A percentile compares a stretch with the other conserved stretches of the same genome.
These are phyloP conservation scores for Penicillium maclennaniae DNA, from an alignment of 495 filamentous ascomycete species.

Conservation along the genomic window DNA sequence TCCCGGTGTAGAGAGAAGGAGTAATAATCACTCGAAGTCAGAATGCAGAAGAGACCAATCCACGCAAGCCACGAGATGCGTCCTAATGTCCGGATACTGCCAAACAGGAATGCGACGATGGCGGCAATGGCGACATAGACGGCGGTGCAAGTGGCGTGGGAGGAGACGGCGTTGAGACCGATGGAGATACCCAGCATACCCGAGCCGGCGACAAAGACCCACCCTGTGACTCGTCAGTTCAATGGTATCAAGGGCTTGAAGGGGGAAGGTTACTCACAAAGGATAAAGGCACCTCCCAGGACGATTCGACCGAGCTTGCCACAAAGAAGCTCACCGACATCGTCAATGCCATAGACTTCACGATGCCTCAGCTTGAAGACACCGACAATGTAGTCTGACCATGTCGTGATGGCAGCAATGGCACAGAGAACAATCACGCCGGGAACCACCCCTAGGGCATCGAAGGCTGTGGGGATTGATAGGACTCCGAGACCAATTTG, in stretches of 20 bases:
- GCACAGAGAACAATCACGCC: constrained; percentile 48
- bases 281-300: constrained; percentile 51
- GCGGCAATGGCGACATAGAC: constrained; percentile 37
- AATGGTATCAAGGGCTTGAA: not conserved
- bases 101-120: constrained; percentile 27
- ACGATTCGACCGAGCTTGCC: constrained; percentile 59
- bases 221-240: constrained; percentile 57
- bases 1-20: constrained; percentile 17
- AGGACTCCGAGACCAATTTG: constrained; percentile 60
- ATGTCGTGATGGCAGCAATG: constrained; percentile 62
- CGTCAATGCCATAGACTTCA: constrained; percentile 62
- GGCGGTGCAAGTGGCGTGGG: constrained; percentile 60
- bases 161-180: constrained; percentile 60
- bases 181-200: constrained; percentile 67
- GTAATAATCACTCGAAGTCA: constrained; percentile 38
- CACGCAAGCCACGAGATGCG: constrained; percentile 39
- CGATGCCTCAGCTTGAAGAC: constrained; percentile 67
- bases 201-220: constrained; percentile 37
- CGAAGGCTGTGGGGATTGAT: constrained; percentile 57
- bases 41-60: constrained; percentile 33
- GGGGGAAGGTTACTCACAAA: constrained; percentile 22
- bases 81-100: constrained; percentile 37
- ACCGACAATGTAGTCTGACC: constrained; percentile 69
- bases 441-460: constrained; percentile 56
- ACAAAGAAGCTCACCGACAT: constrained; percentile 62